Evolutionary conservation across 441 rosid genomes (phyloP).

Genomic region (Pelargonium fulgidum): DNA sequence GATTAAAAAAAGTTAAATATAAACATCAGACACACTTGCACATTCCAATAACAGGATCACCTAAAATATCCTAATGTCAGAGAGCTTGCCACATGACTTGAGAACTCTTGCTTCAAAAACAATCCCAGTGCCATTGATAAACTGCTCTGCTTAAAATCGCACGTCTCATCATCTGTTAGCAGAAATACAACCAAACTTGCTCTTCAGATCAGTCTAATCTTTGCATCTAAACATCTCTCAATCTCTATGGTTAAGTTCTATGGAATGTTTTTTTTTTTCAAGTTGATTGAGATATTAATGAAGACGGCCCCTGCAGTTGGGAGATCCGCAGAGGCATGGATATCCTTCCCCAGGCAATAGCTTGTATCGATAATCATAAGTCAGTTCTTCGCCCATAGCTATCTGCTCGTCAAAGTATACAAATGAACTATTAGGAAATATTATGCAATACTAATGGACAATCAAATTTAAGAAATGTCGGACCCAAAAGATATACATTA

Average conservation of each 20-base stretch:
- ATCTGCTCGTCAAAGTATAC: constrained; percentile 49
- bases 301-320: constrained; percentile 60
- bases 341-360: constrained; percentile 46
- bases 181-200: too few relatives aligned
- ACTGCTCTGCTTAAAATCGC: too few relatives aligned
- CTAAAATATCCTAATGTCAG: too few relatives aligned
- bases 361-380: constrained; percentile 51
- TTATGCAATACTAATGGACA: constrained; percentile 6
- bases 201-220: too few relatives aligned
- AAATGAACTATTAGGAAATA: constrained; percentile 12
- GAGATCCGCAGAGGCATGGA: constrained; percentile 63
- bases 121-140: too few relatives aligned
- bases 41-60: too few relatives aligned
- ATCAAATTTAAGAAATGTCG: neutral
- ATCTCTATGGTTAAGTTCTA: neutral
- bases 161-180: too few relatives aligned
- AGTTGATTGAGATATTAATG: constrained; percentile 25
- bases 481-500: neutral
- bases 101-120: too few relatives aligned
- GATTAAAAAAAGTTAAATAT: too few relatives aligned
- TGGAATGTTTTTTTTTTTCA: neutral
- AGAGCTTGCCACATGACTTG: too few relatives aligned
- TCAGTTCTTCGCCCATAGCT: constrained; percentile 78
- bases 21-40: too few relatives aligned
- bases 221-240: neutral